Conservation (phyloP, 1,139 yeast genomes). For the Meyerozyma carpophila region DNA sequence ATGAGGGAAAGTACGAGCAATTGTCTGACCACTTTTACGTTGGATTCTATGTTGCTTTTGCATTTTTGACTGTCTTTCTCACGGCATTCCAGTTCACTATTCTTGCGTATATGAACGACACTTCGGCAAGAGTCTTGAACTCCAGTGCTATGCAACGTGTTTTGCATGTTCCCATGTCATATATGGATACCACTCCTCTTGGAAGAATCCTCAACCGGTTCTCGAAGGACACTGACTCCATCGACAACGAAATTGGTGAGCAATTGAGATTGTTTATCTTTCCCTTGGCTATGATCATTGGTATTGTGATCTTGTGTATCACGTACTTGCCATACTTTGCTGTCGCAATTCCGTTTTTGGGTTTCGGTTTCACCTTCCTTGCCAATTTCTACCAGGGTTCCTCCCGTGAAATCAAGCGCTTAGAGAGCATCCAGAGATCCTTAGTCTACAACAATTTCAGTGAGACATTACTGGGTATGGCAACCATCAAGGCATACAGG, state of each 20-base stretch:
- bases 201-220: constrained; percentile 57
- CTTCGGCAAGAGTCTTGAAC: constrained; percentile 42
- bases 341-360: constrained; percentile 57
- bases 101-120: constrained; percentile 47
- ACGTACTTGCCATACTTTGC: constrained; percentile 75
- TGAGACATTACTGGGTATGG: constrained; percentile 15
- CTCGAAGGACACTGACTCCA: constrained; percentile 78
- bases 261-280: constrained; percentile 48
- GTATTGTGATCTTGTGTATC: constrained; percentile 63
- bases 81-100: constrained; percentile 38
- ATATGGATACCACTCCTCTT: constrained; percentile 56
- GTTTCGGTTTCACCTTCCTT: constrained; percentile 40
- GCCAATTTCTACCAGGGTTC: constrained; percentile 52
- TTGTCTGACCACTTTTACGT: constrained; percentile 56
- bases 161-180: constrained; percentile 53
- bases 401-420: constrained; percentile 37
- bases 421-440: constrained; percentile 15
- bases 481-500: constrained; percentile 14
- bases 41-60: constrained; percentile 63
- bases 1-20: constrained; percentile 45
- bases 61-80: constrained; percentile 31
- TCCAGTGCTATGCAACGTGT: constrained; percentile 35
- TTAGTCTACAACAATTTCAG: constrained; percentile 13
- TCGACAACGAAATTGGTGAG: constrained; percentile 71
- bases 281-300: constrained; percentile 50